phyloP scores from a whole-genome alignment of 352 stramenopile species.

The Saprolegnia parasitica region DNA sequence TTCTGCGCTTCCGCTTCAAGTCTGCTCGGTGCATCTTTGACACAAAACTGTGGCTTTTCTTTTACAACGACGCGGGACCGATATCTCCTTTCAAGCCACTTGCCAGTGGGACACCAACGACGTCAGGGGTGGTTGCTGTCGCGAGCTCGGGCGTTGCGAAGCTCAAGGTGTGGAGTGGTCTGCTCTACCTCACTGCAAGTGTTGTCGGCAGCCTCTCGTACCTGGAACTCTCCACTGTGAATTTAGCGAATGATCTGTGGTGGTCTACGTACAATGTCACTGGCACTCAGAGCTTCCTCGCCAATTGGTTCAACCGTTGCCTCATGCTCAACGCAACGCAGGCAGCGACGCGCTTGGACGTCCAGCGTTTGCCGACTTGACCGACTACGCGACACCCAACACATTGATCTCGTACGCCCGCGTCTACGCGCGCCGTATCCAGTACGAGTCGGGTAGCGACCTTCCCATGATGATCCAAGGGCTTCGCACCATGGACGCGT shows the following conservation, averaged over 20 bases:
- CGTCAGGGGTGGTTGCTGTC: neutral
- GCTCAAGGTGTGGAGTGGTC: neutral
- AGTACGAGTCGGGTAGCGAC: neutral
- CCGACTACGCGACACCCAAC: neutral
- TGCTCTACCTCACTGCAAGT: neutral
- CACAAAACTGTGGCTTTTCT: neutral
- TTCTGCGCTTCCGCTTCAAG: neutral
- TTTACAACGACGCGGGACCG: too few relatives aligned
- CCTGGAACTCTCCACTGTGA: conserved; percentile 6
- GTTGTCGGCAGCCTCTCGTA: conserved; percentile 8
- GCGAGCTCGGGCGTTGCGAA: too few relatives aligned
- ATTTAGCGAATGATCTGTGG: conserved; percentile 23
- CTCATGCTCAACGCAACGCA: neutral
- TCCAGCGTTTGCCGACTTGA: neutral
- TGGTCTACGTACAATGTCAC: conserved; percentile 25
- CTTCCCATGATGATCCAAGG: neutral
- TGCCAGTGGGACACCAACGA: too few relatives aligned
- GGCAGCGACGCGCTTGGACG: neutral
- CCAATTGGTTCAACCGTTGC: conserved; percentile 10
- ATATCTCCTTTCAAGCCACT: too few relatives aligned
- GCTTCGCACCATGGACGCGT: conserved; percentile 13
- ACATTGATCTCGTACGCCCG: neutral
- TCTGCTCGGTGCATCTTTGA: neutral
- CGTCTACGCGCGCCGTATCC: neutral
- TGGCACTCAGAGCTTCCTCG: neutral